Base-by-base conservation (phyloP, 371 early-diverging fungal genomes). In the Apophysomyces variabilis region DNA sequence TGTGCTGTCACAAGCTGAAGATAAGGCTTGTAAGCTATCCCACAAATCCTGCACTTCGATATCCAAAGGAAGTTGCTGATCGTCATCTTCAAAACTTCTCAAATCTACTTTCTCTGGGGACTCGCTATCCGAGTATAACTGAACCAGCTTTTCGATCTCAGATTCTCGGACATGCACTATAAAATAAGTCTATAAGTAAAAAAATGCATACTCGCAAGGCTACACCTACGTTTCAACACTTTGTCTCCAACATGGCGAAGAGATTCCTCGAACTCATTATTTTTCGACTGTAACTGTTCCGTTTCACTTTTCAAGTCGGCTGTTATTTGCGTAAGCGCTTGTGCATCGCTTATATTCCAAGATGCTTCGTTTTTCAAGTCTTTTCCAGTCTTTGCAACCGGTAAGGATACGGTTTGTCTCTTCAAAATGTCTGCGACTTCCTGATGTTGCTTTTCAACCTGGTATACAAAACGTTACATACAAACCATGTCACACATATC, bases 141-240 rank as follows among this genome's bases (percentile, higher is more conserved):
- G 8, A 13, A 39, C 8, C 38, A 43, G 43, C 4, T 39, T 8
- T 58, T 58, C 72, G 72, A 75, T 9, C 21, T 26, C 1, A 41
- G 16, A n/a, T 47, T 43, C 13, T 37, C 38, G 3, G 39, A 57
- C n/a, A 37, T 38, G 9, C 65, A 56, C 39, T 36, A 56, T 26
- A 60, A 13, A 54, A 45, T 41, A 57, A 39, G 3, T 38, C 38
- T n/a, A 38, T 66, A 4, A 2, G 54, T 21, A 50, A 26, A 21
- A 35, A 21, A 50, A 18, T 7, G 11, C 11, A 18, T 50, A 11
- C 11, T 16, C 7, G 9, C 18, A 9, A 21, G 4, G 21, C 21
- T 18, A 9, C 54, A 21, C 54, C 21, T 50, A 50, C 54, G 11
- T 50, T 21, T n/a, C 54, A 50, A 21, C 54, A 21, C 21, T 21